These are phyloP conservation scores for Plicaturopsis crispa DNA, from an alignment of 768 basidiomycete species.

Conservation along the genomic window DNA sequence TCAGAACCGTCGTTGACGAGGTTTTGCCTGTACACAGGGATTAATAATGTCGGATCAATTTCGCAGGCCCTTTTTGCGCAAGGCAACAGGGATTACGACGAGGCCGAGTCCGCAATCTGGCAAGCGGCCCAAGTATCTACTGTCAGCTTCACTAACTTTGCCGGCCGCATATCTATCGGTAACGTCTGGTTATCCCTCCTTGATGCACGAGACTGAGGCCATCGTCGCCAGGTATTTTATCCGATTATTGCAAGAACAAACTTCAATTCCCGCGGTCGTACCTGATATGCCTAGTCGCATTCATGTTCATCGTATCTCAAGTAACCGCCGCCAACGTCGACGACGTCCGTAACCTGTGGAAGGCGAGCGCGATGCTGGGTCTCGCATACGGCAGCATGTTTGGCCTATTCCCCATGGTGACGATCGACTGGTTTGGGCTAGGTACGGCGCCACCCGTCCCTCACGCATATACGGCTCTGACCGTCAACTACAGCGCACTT, in stretches of 20 bases:
- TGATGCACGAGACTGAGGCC: background rate
- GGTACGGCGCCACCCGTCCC: slow-evolving; percentile 49
- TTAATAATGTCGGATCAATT: slow-evolving; percentile 83
- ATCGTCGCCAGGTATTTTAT: slow-evolving; percentile 45
- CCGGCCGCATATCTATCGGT: slow-evolving; percentile 76
- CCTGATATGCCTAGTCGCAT: slow-evolving; percentile 59
- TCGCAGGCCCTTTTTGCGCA: slow-evolving; percentile 61
- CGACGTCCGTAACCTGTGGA: slow-evolving; percentile 62
- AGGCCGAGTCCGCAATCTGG: slow-evolving; percentile 59
- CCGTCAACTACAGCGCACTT: slow-evolving; percentile 43
- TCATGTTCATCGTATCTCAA: slow-evolving; percentile 69
- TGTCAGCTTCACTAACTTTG: slow-evolving; percentile 75
- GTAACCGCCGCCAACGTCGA: slow-evolving; percentile 45
- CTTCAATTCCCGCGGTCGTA: slow-evolving; percentile 59
- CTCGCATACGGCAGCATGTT: slow-evolving; percentile 67
- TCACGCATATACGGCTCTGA: too few relatives aligned
- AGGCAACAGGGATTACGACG: slow-evolving; percentile 54
- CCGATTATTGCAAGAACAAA: slow-evolving; percentile 55
- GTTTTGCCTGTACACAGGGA: slow-evolving; percentile 55
- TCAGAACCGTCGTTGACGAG: too few relatives aligned
- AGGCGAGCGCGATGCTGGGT: slow-evolving; percentile 31
- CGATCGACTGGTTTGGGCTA: slow-evolving; percentile 86
- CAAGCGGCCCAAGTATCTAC: slow-evolving; percentile 83
- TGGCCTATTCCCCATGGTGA: slow-evolving; percentile 66
- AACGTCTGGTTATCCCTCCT: slow-evolving; percentile 3